Evolutionary conservation across 2,329 filamentous ascomycete genomes (phyloP), one percentile per base, ranked within the genome.

Genomic region (Camillea tinctor): DNA sequence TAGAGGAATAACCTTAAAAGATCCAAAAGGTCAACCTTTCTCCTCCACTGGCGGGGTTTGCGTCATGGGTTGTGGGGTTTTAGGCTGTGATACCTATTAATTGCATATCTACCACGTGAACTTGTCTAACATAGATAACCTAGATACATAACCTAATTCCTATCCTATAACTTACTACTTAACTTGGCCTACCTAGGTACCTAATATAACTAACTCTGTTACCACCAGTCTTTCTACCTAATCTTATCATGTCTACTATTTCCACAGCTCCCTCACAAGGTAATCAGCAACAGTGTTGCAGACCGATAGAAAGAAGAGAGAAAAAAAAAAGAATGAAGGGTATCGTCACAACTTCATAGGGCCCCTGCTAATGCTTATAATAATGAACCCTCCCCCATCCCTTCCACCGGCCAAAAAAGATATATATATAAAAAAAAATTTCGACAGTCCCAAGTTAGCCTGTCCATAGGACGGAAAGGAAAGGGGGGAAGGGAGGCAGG

Each of bases 291-390:
- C 15, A n/a, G 19, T 24, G 22, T 3, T 17, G 9, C 6, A 19
- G 6, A 53, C 15, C 13, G 8, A 17, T 24, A 24, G 4, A 54
- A 60, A 60, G 17, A 54, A 36, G 55, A 50, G 48, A 55, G 26
- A 24, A 13, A 57, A 22, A 7, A 44, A 24, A 63, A 64, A 59
- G 40, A 56, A 63, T 62, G 64, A 62, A 64, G 65, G 65, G 65
- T 67, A 67, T 67, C 63, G 63, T 64, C 55, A 59, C 59, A 67
- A 56, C 53, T 50, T 59, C 26, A 58, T 44, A 54, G 50, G 57
- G 54, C 53, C 63, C 60, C 57, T 60, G 60, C 60, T 61, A n/a
- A 52, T 52, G 55, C 55, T 57, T 49, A 24, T 52, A 55, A n/a
- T 21, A 44, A n/a, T n/a, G n/a, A n/a, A 17, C 17, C 36, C 36